phyloP scores from a whole-genome alignment of 1,284 basidiomycete species.

The Cutaneotrichosporon dermatis region DNA sequence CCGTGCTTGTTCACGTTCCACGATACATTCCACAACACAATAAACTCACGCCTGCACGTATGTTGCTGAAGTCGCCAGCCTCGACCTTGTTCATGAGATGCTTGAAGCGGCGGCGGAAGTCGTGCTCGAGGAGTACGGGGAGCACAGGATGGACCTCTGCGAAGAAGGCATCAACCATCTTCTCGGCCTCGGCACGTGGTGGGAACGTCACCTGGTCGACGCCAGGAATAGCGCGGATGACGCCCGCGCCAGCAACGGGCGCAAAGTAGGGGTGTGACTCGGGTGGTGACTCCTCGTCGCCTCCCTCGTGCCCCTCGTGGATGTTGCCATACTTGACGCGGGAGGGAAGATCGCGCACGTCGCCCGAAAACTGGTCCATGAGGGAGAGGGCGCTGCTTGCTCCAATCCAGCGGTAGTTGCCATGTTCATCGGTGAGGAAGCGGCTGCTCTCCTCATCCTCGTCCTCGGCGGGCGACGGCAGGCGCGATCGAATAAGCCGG shows the following conservation, averaged over 20 bases:
- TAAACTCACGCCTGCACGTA: slow-evolving; percentile 18
- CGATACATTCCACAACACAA: too few species aligned
- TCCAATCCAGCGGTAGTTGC: slow-evolving; percentile 86
- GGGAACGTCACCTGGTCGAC: slow-evolving; percentile 84
- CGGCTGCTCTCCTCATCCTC: slow-evolving; percentile 35
- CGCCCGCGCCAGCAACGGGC: slow-evolving; percentile 79
- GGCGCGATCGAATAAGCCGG: slow-evolving; percentile 19
- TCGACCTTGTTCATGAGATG: slow-evolving; percentile 61
- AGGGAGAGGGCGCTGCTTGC: slow-evolving; percentile 85
- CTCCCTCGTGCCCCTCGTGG: background rate
- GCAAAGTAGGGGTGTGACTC: slow-evolving; percentile 65
- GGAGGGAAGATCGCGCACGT: slow-evolving; percentile 8
- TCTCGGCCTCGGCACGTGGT: slow-evolving; percentile 71
- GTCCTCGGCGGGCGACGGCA: slow-evolving; percentile 53
- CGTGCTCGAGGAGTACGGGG: slow-evolving; percentile 75
- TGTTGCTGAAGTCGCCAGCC: slow-evolving; percentile 29
- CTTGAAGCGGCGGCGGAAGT: slow-evolving; percentile 67
- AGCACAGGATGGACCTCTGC: slow-evolving; percentile 74
- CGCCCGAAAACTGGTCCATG: slow-evolving; percentile 68
- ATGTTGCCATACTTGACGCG: slow-evolving; percentile 14
- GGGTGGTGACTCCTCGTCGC: slow-evolving; percentile 8
- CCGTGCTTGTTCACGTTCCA: too few species aligned
- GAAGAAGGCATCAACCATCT: slow-evolving; percentile 82
- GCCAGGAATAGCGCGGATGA: slow-evolving; percentile 71
- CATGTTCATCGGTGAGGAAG: slow-evolving; percentile 60